Conservation (phyloP, 2,329 filamentous ascomycete genomes). For the Fusarium fujikuroi region DNA sequence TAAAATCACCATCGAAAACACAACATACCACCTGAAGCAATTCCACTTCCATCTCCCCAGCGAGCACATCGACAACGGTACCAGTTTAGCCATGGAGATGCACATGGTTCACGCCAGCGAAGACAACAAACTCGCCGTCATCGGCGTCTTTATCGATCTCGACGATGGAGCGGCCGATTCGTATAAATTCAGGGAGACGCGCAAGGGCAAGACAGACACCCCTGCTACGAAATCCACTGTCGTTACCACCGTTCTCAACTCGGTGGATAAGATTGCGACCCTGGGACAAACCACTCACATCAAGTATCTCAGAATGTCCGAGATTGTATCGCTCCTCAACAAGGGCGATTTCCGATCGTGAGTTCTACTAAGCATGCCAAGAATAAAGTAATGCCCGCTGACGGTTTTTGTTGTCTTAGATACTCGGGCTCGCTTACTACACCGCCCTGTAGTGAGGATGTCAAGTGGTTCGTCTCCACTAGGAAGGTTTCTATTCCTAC, state of each 20-base stretch:
- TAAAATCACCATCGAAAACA: conserved; percentile 54
- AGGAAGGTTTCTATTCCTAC: conserved; percentile 60
- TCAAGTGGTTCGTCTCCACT: conserved; percentile 64
- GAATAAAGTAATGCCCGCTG: background rate
- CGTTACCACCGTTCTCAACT: conserved; percentile 51
- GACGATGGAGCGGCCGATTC: conserved; percentile 11
- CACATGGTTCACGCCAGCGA: conserved; percentile 45
- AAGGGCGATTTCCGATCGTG: conserved; percentile 46
- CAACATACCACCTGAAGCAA: conserved; percentile 59
- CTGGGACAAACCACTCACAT: conserved; percentile 53
- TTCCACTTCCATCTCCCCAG: conserved; percentile 71
- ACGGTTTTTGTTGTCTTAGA: conserved; percentile 9
- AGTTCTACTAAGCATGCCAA: conserved; percentile 19
- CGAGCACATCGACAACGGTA: conserved; percentile 63
- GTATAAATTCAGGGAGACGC: background rate
- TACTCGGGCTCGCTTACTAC: conserved; percentile 71
- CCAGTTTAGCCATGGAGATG: conserved; percentile 46
- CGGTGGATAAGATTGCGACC: conserved; percentile 49
- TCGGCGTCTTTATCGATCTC: conserved; percentile 42
- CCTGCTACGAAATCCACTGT: conserved; percentile 39
- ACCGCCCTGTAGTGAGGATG: conserved; percentile 68
- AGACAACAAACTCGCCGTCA: conserved; percentile 44
- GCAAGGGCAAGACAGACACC: background rate
- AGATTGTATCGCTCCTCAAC: conserved; percentile 47
- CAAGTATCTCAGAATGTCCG: conserved; percentile 55